These are phyloP conservation scores for Pseudocercospora cruenta DNA, from an alignment of 2,329 filamentous ascomycete species.

Conservation along the genomic window DNA sequence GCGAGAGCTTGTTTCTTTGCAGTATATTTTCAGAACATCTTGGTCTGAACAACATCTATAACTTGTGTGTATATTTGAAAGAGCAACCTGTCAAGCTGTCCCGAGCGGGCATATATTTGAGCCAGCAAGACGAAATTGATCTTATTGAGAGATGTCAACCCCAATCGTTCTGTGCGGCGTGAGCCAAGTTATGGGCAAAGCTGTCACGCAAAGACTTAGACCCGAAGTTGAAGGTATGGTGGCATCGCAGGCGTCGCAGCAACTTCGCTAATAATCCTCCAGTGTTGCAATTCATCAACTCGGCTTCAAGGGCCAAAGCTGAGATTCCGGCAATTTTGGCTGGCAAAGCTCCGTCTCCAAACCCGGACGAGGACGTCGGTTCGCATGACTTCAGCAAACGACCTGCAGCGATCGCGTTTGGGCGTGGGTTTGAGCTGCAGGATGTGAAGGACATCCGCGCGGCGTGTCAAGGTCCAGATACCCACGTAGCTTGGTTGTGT, in stretches of 20 bases:
- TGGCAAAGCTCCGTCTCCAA: constrained; percentile 8
- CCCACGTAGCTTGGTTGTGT: constrained; percentile 11
- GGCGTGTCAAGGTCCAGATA: constrained; percentile 8
- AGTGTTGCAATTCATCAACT: constrained; percentile 22
- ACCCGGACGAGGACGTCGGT: constrained; percentile 17
- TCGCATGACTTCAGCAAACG: constrained; percentile 17
- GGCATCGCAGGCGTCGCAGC: background rate
- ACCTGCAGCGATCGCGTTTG: constrained; percentile 14
- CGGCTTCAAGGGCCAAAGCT: constrained; percentile 15
- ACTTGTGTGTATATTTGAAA: background rate
- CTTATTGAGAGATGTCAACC: background rate
- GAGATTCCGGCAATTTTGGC: constrained; percentile 16
- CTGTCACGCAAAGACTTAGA: background rate
- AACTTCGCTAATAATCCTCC: background rate
- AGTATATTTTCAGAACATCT: background rate
- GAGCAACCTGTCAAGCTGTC: too few relatives aligned
- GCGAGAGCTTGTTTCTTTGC: background rate
- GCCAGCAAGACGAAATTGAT: background rate
- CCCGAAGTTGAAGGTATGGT: constrained; percentile 8
- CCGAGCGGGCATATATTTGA: background rate
- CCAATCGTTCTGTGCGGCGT: constrained; percentile 5
- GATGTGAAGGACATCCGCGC: constrained; percentile 12
- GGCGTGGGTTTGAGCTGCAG: constrained; percentile 8
- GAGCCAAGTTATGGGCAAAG: background rate
- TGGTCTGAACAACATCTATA: background rate